Percentiles rank a stretch among this genome's conserved stretches.
phyloP scores from a whole-genome alignment of 2,329 filamentous ascomycete genomes.

The Colletotrichum sp. region DNA sequence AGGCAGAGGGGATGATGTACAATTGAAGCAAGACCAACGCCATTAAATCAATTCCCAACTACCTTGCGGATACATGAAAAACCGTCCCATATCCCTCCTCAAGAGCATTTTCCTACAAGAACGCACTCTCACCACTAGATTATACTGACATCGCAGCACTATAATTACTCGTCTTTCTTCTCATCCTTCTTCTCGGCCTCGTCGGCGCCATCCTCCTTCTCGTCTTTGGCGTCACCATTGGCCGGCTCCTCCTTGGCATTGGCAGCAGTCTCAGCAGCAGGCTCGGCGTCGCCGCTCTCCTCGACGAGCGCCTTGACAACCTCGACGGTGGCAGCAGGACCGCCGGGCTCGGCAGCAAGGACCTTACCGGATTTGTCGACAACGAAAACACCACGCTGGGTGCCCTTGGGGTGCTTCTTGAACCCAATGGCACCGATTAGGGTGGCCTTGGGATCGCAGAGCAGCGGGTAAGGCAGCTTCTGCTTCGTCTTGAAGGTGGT shows the following conservation, averaged over 20 bases:
- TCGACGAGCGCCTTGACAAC: conserved; percentile 76
- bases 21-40: conserved; percentile 8
- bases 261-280: conserved; percentile 47
- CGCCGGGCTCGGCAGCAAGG: conserved; percentile 74
- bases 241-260: conserved; percentile 30
- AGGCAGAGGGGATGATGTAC: not conserved
- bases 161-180: conserved; percentile 13
- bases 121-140: not conserved
- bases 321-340: conserved; percentile 78
- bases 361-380: conserved; percentile 84
- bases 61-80: conserved; percentile 8
- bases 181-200: conserved; percentile 18
- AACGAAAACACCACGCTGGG: conserved; percentile 85
- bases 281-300: conserved; percentile 25
- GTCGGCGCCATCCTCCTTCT: conserved; percentile 24
- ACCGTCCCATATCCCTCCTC: not conserved
- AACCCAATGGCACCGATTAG: conserved; percentile 89
- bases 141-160: conserved; percentile 5
- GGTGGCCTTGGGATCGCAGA: conserved; percentile 79
- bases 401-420: conserved; percentile 83
- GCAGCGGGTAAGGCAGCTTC: conserved; percentile 83
- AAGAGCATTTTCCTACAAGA: not conserved
- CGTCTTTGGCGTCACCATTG: conserved; percentile 29
- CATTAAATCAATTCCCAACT: conserved; percentile 11
- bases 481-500: conserved; percentile 92